Evolutionary conservation across 768 basidiomycete genomes (phyloP), one percentile per base, ranked within the genome.

Genomic region (Galerina marginata): DNA sequence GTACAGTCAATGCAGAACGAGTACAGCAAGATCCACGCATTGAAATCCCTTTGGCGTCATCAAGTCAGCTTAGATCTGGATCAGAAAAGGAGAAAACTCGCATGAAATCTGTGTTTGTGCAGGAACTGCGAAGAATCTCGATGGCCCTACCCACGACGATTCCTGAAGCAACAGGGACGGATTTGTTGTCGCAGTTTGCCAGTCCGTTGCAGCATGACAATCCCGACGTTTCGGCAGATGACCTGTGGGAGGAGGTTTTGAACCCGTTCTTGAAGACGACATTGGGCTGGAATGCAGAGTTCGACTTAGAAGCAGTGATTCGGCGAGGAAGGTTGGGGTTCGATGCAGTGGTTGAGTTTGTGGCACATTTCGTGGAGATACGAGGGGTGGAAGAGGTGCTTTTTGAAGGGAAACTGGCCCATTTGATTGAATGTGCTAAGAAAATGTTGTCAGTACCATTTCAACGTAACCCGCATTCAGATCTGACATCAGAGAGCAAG

Each of bases 211-310:
- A 10, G 16, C 16, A 47, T 26, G 50, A 54, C 16, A 25, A 46
- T 38, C 47, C 16, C 1, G 6, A 25, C 6, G 4, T 55, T 25
- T 10, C 25, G 25, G 6, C 59, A 2, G 59, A 67, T 14, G 66
- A 66, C 49, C 53, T 71, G 4, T 71, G 69, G 69, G 68, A 69
- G 39, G 58, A 59, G 20, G 58, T 52, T 6, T 46, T 70, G 2
- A 70, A 68, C 46, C 16, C 33, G 37, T 16, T 52, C n/a, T 43
- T 71, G 59, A 67, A 71, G 39, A n/a, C 10, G 2, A 63, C 61
- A 2, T 57, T 70, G 3, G 65, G 69, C 16, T 67, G 63, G 65
- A 64, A 59, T 16, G 52, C 20, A 2, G 20, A 29, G 3, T 47
- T 52, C 1, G 39, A 68, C 23, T 56, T 64, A 9, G 36, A 40